Conservation (phyloP, 2,329 filamentous ascomycete genomes). For the Orbilia brochopaga region DNA sequence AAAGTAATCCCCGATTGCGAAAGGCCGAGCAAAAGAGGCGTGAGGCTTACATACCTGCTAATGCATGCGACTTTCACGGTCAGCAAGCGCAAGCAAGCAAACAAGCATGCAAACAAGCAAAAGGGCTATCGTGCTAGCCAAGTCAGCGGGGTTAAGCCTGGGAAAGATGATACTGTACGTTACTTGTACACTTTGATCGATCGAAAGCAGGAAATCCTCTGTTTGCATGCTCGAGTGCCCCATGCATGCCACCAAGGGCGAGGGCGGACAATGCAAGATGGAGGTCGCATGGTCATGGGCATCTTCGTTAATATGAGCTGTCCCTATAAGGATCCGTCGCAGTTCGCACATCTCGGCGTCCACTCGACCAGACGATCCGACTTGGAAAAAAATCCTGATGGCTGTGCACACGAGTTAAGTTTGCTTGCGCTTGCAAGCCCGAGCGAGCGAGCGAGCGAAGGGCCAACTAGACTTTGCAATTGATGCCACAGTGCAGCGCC, state of each 20-base stretch:
- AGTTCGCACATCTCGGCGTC: constrained; percentile 39
- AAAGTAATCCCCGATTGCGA: constrained; percentile 44
- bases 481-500: neutral
- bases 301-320: constrained; percentile 25
- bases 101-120: too few relatives aligned
- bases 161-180: too few relatives aligned
- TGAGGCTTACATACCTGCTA: constrained; percentile 43
- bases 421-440: neutral
- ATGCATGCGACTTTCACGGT: constrained; percentile 28
- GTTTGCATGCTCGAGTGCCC: neutral
- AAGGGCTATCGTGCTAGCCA: neutral
- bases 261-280: neutral
- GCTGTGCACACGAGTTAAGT: constrained; percentile 30
- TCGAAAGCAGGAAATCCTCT: constrained; percentile 9
- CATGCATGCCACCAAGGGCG: neutral
- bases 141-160: constrained; percentile 37
- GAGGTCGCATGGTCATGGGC: constrained; percentile 37
- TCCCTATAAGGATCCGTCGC: constrained; percentile 50
- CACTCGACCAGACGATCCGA: neutral
- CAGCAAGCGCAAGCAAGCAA: constrained; percentile 24
- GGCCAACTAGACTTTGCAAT: too few relatives aligned
- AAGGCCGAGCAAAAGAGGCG: constrained; percentile 32
- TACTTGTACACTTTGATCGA: too few relatives aligned
- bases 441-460: neutral
- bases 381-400: constrained; percentile 33